Evolutionary conservation across 2,329 filamentous ascomycete species (phyloP).

Genomic region (Penicillium sp.): DNA sequence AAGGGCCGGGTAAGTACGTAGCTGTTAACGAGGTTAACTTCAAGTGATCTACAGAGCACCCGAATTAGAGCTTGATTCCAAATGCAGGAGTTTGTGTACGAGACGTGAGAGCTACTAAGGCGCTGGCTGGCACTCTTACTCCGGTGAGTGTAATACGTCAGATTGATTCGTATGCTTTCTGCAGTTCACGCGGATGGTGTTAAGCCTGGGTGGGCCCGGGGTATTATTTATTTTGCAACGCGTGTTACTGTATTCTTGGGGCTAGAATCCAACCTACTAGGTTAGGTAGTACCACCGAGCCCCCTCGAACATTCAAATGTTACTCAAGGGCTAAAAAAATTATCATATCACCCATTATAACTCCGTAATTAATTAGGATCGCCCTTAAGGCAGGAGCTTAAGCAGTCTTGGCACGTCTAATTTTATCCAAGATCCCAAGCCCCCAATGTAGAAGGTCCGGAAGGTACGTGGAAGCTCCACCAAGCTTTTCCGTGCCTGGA

Average conservation of each 20-base stretch:
- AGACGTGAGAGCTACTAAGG: neutral
- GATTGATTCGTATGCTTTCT: neutral
- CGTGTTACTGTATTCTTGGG: neutral
- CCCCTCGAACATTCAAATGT: no score
- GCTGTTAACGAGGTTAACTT: no score
- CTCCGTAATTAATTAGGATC: neutral
- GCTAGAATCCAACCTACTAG: neutral
- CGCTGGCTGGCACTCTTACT: neutral
- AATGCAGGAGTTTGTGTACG: no score
- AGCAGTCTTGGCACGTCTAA: neutral
- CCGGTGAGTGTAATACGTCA: neutral
- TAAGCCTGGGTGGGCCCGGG: neutral
- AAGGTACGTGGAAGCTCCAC: neutral
- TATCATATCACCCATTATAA: no score
- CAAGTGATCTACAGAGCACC: no score
- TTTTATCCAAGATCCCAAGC: neutral
- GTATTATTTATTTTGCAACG: neutral
- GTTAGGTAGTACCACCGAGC: neutral
- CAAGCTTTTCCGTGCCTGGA: conserved; percentile 2
- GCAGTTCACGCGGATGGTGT: neutral
- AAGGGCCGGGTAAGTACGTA: neutral
- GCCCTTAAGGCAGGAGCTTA: neutral
- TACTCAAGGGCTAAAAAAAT: no score
- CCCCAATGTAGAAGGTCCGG: neutral
- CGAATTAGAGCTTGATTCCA: no score